phyloP scores from a whole-genome alignment of 306 rosid species.

The Rosa lucieae region DNA sequence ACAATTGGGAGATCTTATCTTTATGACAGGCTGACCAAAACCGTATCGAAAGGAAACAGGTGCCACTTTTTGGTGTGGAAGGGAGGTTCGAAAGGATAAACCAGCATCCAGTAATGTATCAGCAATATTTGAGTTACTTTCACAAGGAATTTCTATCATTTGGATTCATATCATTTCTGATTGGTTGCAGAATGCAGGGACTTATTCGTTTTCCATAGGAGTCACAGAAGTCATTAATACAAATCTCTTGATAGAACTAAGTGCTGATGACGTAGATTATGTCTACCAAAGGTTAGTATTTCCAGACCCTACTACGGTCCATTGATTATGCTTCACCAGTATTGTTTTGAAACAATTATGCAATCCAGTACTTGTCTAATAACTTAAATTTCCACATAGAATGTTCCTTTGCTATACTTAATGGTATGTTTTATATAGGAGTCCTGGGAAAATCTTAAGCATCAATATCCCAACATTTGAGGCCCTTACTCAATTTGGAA shows the following conservation, averaged over 20 bases:
- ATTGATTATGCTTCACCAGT: neutral
- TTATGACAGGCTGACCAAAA: conserved; percentile 75
- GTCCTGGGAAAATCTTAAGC: conserved; percentile 83
- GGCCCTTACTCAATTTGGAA: conserved; percentile 86
- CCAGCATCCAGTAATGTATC: conserved; percentile 86
- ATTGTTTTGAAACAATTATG: neutral
- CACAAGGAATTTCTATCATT: conserved; percentile 6
- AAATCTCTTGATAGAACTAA: conserved; percentile 81
- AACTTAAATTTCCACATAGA: neutral
- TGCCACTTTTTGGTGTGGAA: conserved; percentile 79
- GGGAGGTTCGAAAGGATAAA: conserved; percentile 94
- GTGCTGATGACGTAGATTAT: conserved; percentile 87
- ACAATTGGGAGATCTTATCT: no score
- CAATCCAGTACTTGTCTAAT: no score
- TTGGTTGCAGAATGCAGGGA: conserved; percentile 71
- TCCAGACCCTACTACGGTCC: neutral
- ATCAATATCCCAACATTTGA: conserved; percentile 82
- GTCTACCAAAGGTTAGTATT: conserved; percentile 79
- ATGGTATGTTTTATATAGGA: conserved; percentile 40
- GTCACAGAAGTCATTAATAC: conserved; percentile 89
- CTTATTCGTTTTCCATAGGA: conserved; percentile 87
- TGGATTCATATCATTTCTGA: conserved; percentile 24
- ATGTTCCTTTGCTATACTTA: neutral
- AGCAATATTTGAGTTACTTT: conserved; percentile 28
- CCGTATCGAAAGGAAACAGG: conserved; percentile 65